A percentile compares a stretch with the other conserved stretches of the same genome.
These are phyloP conservation scores for Scopulariopsis brevicaulis DNA, from an alignment of 2,329 filamentous ascomycete species.

Conservation along the genomic window DNA sequence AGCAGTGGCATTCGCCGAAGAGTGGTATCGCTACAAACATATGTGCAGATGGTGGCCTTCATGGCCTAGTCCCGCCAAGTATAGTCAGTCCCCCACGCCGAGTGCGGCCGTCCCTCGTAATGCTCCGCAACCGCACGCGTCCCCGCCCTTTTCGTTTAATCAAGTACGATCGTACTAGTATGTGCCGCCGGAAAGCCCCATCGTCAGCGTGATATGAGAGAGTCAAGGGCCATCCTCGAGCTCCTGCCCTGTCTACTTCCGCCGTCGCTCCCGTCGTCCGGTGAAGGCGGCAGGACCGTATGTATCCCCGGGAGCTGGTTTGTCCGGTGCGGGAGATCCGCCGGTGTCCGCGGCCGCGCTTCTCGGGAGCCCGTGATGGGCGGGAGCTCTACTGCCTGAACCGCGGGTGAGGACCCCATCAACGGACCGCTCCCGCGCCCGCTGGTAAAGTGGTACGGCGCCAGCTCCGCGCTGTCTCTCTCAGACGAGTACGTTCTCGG, in stretches of 20 bases:
- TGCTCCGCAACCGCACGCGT: no score
- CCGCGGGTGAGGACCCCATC: neutral
- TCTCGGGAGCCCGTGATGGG: neutral
- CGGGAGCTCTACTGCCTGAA: neutral
- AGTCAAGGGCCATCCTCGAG: constrained; percentile 2
- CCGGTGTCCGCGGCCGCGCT: neutral
- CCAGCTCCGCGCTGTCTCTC: neutral
- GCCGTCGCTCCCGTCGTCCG: neutral
- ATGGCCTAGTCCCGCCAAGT: no score
- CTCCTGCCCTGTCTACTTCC: neutral
- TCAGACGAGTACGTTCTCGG: neutral
- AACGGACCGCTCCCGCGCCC: neutral
- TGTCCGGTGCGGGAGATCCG: neutral
- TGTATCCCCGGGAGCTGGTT: constrained; percentile 1
- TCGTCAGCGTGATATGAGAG: constrained; percentile 1
- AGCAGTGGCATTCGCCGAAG: no score
- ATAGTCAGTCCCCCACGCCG: no score
- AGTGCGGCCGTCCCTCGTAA: no score
- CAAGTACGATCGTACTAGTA: neutral
- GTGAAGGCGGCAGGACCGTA: neutral
- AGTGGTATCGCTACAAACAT: no score
- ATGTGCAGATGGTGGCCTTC: no score
- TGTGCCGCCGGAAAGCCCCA: neutral
- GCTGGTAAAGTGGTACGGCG: neutral
- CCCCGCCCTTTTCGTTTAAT: no score